These are phyloP conservation scores for Teratosphaeria nubilosa DNA, from an alignment of 2,329 filamentous ascomycete genomes.

Conservation along the genomic window DNA sequence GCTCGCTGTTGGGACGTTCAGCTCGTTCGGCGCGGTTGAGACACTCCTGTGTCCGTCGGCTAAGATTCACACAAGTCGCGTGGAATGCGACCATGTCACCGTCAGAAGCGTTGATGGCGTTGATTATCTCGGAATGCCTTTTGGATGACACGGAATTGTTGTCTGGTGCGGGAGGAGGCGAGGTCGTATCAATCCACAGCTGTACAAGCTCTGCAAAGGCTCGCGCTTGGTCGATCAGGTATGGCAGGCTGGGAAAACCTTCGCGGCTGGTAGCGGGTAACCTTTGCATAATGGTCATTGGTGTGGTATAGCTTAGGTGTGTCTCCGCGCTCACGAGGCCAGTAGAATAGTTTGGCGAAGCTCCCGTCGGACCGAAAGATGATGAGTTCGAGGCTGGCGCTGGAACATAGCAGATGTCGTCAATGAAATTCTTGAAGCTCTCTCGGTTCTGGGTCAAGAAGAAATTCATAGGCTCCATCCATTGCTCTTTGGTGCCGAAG, in stretches of 20 bases:
- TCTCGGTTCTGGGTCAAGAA: conserved; percentile 68
- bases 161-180: conserved; percentile 4
- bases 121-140: conserved; percentile 24
- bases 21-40: conserved; percentile 43
- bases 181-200: conserved; percentile 57
- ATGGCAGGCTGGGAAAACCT: conserved; percentile 86
- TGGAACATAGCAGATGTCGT: conserved; percentile 74
- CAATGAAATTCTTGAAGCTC: conserved; percentile 78
- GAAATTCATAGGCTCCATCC: conserved; percentile 97
- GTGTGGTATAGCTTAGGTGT: conserved; percentile 62
- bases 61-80: conserved; percentile 37
- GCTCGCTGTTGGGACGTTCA: conserved; percentile 38
- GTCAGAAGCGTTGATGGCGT: conserved; percentile 24
- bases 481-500: conserved; percentile 91
- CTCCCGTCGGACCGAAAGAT: conserved; percentile 28
- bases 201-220: conserved; percentile 77
- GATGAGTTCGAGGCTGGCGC: conserved; percentile 47
- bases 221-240: conserved; percentile 79
- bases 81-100: conserved; percentile 42
- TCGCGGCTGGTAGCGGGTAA: conserved; percentile 73
- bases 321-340: conserved; percentile 22
- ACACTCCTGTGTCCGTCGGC: conserved; percentile 40
- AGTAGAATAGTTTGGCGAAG: conserved; percentile 16
- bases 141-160: conserved; percentile 9
- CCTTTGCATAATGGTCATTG: conserved; percentile 77